phyloP scores from a whole-genome alignment of 2,329 filamentous ascomycete genomes.

The Nothophaeocryptopus gaeumannii region DNA sequence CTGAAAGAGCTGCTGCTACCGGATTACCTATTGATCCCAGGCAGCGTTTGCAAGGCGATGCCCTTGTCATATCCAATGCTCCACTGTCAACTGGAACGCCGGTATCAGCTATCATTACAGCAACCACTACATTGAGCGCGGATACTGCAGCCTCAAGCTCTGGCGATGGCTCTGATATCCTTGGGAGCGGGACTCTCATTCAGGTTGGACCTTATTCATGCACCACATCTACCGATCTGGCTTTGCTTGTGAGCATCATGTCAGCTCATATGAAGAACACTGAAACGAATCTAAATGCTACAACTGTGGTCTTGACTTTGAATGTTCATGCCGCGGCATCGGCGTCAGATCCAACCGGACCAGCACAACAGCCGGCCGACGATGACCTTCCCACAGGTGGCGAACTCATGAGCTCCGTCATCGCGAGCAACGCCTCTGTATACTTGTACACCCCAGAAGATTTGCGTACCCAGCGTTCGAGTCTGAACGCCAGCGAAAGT shows the following conservation, averaged over 20 bases:
- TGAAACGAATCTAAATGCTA: slow-evolving; percentile 54
- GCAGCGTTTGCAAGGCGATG: slow-evolving; percentile 8
- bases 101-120: slow-evolving; percentile 1
- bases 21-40: background rate
- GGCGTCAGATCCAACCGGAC: slow-evolving; percentile 40
- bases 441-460: slow-evolving; percentile 55
- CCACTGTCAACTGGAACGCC: slow-evolving; percentile 7
- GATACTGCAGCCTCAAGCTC: slow-evolving; percentile 4
- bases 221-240: slow-evolving; percentile 52
- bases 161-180: background rate
- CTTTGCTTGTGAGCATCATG: slow-evolving; percentile 50
- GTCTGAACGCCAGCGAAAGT: slow-evolving; percentile 51
- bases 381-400: slow-evolving; percentile 44
- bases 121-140: slow-evolving; percentile 5
- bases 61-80: slow-evolving; percentile 2
- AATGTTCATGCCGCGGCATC: slow-evolving; percentile 59
- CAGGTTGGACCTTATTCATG: slow-evolving; percentile 55
- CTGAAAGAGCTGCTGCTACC: background rate
- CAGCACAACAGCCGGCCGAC: slow-evolving; percentile 39
- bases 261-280: slow-evolving; percentile 54
- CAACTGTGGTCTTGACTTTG: slow-evolving; percentile 53
- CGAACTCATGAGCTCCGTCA: slow-evolving; percentile 47
- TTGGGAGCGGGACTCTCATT: slow-evolving; percentile 19
- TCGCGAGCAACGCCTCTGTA: slow-evolving; percentile 48
- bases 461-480: slow-evolving; percentile 51